phyloP scores from a whole-genome alignment of 2,329 filamentous ascomycete genomes.

The Phialocephala sp. region DNA sequence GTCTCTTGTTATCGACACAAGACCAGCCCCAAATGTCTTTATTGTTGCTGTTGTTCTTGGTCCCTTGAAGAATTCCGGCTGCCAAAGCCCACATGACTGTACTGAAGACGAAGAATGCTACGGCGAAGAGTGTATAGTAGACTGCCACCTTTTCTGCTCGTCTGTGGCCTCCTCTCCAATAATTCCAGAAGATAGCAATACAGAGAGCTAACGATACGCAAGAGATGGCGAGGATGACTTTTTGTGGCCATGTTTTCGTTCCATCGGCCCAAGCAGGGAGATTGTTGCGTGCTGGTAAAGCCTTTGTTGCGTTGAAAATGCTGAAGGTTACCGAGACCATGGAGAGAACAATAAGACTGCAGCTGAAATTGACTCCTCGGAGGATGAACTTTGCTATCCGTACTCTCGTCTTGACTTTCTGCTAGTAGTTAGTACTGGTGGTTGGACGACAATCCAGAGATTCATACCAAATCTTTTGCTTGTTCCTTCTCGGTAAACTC shows the following conservation, averaged over 20 bases:
- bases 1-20: constrained; percentile 87
- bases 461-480: constrained; percentile 80
- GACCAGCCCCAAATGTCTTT: constrained; percentile 98
- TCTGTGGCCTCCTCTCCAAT: constrained; percentile 86
- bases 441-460: constrained; percentile 7
- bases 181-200: constrained; percentile 79
- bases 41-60: constrained; percentile 72
- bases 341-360: constrained; percentile 89
- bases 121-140: constrained; percentile 94
- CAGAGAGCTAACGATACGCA: constrained; percentile 82
- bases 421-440: constrained; percentile 46
- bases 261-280: constrained; percentile 83
- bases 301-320: constrained; percentile 89
- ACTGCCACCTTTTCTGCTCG: constrained; percentile 91
- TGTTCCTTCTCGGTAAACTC: constrained; percentile 83
- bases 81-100: constrained; percentile 91
- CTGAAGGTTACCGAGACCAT: constrained; percentile 88
- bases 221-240: constrained; percentile 78
- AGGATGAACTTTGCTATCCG: constrained; percentile 93
- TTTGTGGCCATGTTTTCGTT: constrained; percentile 89
- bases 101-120: constrained; percentile 92
- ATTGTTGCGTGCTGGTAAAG: constrained; percentile 75
- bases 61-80: constrained; percentile 81
- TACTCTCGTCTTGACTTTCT: constrained; percentile 93
- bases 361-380: constrained; percentile 96